A percentile compares a stretch with the other conserved stretches of the same genome.
phyloP scores from a whole-genome alignment of 495 filamentous ascomycete genomes.

The Daldinia bambusicola region DNA sequence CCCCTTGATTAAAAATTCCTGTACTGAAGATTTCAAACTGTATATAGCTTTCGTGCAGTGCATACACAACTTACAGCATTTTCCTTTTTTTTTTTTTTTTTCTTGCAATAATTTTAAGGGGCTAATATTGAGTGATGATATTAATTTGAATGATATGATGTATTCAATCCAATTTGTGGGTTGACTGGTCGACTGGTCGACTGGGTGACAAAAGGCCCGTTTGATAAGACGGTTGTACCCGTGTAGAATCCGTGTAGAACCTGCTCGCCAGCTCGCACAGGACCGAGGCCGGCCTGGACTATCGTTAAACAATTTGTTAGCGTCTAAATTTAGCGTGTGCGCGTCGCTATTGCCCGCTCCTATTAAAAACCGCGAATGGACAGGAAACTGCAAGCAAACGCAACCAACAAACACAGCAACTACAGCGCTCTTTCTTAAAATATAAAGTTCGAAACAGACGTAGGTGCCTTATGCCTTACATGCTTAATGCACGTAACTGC shows the following conservation, averaged over 20 bases:
- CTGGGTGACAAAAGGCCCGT: not conserved
- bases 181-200: not conserved
- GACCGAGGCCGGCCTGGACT: not conserved
- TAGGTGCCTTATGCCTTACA: too few relatives aligned
- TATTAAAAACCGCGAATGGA: not conserved
- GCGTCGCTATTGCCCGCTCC: not conserved
- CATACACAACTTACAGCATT: slow-evolving; percentile 24
- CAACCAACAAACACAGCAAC: not conserved
- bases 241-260: slow-evolving; percentile 8
- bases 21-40: slow-evolving; percentile 45
- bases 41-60: slow-evolving; percentile 48
- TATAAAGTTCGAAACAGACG: not conserved
- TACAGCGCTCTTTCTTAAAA: not conserved
- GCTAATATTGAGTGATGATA: not conserved
- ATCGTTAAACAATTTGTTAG: not conserved
- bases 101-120: not conserved
- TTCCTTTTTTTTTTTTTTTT: too few relatives aligned
- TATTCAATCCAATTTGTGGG: not conserved
- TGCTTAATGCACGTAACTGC: too few relatives aligned
- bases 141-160: not conserved
- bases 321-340: not conserved
- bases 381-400: not conserved
- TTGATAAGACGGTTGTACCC: slow-evolving; percentile 25
- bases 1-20: slow-evolving; percentile 20
- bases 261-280: not conserved